Percentiles rank a stretch among this genome's conserved stretches.
These are phyloP conservation scores for Trypanosoma lewisi DNA, from an alignment of 208 protist genomes.

Conservation along the genomic window DNA sequence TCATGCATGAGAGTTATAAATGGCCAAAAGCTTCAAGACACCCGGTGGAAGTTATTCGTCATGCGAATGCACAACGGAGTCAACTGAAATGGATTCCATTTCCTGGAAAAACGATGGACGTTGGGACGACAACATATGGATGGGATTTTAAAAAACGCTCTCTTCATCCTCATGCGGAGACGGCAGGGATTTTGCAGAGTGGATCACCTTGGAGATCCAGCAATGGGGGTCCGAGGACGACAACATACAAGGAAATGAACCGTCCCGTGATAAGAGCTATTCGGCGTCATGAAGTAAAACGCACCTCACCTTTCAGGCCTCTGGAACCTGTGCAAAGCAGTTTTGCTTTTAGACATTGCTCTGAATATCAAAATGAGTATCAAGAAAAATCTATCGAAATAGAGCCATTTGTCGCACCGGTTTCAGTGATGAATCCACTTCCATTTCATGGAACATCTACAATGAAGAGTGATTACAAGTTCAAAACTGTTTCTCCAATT, in stretches of 20 bases:
- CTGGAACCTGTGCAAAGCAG: not conserved
- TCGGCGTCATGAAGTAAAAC: conserved; percentile 6
- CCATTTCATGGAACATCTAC: conserved; percentile 18
- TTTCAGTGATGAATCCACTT: not conserved
- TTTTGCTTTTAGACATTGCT: not conserved
- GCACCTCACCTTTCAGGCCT: conserved; percentile 1
- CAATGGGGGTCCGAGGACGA: no score
- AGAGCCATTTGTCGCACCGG: not conserved
- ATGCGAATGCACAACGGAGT: conserved; percentile 15
- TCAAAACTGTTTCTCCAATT: not conserved
- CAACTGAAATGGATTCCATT: conserved; percentile 2
- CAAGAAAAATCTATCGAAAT: not conserved
- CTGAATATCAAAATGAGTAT: conserved; percentile 13
- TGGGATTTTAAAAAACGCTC: not conserved
- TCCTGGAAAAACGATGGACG: not conserved
- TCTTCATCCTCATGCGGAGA: not conserved
- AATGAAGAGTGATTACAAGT: conserved; percentile 16
- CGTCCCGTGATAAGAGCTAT: conserved; percentile 1
- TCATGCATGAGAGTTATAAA: conserved; percentile 18
- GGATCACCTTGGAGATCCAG: no score
- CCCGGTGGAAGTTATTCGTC: not conserved
- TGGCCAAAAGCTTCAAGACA: not conserved
- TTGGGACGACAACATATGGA: conserved; percentile 11
- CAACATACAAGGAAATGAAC: conserved; percentile 21
- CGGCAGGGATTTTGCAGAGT: not conserved